Conservation (phyloP, 148 eudicot genomes). For the Polygonum maritimum region DNA sequence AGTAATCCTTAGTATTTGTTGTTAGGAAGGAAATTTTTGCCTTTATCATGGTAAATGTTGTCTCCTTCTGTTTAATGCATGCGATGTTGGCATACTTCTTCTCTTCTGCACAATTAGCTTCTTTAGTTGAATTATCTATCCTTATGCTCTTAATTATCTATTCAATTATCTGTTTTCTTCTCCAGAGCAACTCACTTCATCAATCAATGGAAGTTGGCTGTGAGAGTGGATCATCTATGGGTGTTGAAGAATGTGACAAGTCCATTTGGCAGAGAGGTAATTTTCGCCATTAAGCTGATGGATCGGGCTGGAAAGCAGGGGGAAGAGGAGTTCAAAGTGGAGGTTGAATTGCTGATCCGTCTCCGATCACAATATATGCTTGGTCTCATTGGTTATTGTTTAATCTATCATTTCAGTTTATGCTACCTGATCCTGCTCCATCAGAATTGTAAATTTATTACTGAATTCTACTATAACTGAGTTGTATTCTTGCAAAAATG, state of each 20-base stretch:
- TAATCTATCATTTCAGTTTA: too few relatives aligned
- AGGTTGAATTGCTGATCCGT: too few relatives aligned
- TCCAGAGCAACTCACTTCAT: conserved; percentile 37
- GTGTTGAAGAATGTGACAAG: conserved; percentile 5
- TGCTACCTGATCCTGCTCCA: too few relatives aligned
- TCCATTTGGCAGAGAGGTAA: conserved; percentile 20
- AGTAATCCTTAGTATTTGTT: background rate
- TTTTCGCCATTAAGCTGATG: too few relatives aligned
- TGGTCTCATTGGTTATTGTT: too few relatives aligned
- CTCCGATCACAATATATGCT: too few relatives aligned
- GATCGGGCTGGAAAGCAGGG: too few relatives aligned
- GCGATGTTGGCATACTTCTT: background rate
- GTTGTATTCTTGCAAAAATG: too few relatives aligned
- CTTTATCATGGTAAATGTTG: background rate
- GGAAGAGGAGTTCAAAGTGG: too few relatives aligned
- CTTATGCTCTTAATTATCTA: background rate
- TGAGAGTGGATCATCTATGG: conserved; percentile 20
- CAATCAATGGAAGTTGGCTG: conserved; percentile 17
- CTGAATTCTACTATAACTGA: too few relatives aligned
- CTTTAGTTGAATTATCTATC: background rate
- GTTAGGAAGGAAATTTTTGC: background rate
- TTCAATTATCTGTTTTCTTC: conserved; percentile 10
- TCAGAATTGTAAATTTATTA: too few relatives aligned
- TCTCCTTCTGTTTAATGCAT: background rate
- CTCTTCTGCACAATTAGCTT: background rate